Evolutionary conservation across 2,329 filamentous ascomycete species (phyloP), one percentile per base, ranked within the genome.

Genomic region (Sporothrix luriei): DNA sequence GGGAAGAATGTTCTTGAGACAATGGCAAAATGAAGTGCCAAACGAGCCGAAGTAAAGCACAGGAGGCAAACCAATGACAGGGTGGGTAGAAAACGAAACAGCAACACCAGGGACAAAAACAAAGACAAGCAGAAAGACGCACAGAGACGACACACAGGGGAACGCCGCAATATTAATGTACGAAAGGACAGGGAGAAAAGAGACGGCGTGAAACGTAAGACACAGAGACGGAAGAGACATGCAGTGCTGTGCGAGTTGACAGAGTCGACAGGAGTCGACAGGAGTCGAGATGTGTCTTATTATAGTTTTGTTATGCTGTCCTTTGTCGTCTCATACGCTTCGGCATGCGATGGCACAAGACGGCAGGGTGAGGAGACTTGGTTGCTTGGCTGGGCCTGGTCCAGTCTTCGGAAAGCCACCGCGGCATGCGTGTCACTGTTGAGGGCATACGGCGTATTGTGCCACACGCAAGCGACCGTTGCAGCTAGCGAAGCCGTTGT

Each of bases 401-500:
- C 51, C 5, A 7, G 51, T 59, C 19, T 21, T 26, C 57, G 38
- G 38, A 62, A 62, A 62, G 13, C 38, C 57, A 9, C 57, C 57
- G 57, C 26, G 26, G 38, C 21, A 62, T 2, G 38, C 19, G 57
- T 62, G 14, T n/a, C 57, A 61, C 57, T 46, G 38, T 38, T 46
- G 57, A 21, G 57, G 55, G 24, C 10, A 29, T 6, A 16, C 51
- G 6, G 16, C 24, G 6, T 26, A 2, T 19, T 29, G n/a, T 61
- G 38, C 57, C 38, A 62, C 57, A 46, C 57, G 26, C 57, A n/a
- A n/a, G 33, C 55, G 11, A 10, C 55, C 55, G 55, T 61, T 61
- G 55, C 55, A 61, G 40, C 55, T 24, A 61, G 38, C n/a, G 38
- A 61, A 24, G 33, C 19, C 38, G 19, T 21, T 61, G 38, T 24